A percentile compares a stretch with the other conserved stretches of the same genome.
Evolutionary conservation across 371 early-diverging fungal species (phyloP).

Genomic region (Mortierella sp.): DNA sequence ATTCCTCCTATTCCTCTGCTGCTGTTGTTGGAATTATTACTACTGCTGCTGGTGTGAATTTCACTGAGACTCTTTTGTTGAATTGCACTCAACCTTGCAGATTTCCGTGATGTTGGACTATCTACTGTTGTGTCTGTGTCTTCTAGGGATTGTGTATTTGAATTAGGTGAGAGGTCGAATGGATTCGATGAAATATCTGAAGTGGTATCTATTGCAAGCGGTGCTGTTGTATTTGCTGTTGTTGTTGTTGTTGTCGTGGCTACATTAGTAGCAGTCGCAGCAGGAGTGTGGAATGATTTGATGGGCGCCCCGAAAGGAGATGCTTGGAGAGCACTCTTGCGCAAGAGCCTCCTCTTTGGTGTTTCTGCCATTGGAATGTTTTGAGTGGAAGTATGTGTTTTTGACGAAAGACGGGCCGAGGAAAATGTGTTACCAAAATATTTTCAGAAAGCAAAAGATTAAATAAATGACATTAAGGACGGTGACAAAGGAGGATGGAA

Average conservation of each 20-base stretch:
- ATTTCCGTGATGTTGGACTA: conserved; percentile 28
- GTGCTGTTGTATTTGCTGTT: neutral
- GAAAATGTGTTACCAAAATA: too few relatives aligned
- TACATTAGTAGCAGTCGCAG: neutral
- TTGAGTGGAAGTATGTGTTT: too few relatives aligned
- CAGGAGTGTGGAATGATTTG: conserved; percentile 16
- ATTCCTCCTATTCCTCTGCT: neutral
- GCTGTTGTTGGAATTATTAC: neutral
- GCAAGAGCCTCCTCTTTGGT: conserved; percentile 40
- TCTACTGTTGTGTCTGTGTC: neutral
- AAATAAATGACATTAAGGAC: too few relatives aligned
- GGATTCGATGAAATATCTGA: too few relatives aligned
- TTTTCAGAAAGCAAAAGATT: too few relatives aligned
- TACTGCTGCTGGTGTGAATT: neutral
- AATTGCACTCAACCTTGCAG: conserved; percentile 28
- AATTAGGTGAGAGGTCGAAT: too few relatives aligned
- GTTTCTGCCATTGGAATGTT: conserved; percentile 21
- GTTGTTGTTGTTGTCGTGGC: neutral
- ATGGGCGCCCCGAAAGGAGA: conserved; percentile 45
- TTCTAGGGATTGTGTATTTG: neutral
- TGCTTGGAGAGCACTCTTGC: conserved; percentile 44
- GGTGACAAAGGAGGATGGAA: too few relatives aligned
- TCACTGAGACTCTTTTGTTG: neutral
- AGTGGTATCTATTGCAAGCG: neutral
- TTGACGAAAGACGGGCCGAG: too few relatives aligned